A percentile compares a stretch with the other conserved stretches of the same genome.
phyloP scores from a whole-genome alignment of 164 flowering plant species.

The Kingdonia uniflora region DNA sequence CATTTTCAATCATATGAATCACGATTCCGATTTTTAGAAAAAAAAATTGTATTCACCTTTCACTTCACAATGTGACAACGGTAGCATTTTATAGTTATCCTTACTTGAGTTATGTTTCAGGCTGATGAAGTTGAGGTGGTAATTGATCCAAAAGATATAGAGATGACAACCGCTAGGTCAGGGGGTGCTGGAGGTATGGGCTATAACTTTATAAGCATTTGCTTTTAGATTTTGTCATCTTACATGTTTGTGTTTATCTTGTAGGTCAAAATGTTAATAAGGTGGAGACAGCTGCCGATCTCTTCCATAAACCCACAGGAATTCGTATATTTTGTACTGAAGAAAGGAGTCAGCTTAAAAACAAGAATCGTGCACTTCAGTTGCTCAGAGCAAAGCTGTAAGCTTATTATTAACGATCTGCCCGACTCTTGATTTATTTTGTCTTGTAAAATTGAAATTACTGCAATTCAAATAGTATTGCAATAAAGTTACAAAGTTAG shows the following conservation, averaged over 20 bases:
- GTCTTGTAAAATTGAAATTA: no score
- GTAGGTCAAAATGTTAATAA: conserved; percentile 99
- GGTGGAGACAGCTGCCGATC: conserved; percentile 98
- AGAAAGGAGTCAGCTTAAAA: conserved; percentile 84
- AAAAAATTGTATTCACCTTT: no score
- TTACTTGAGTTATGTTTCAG: conserved; percentile 23
- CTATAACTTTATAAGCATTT: background rate
- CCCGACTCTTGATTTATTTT: no score
- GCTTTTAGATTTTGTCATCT: background rate
- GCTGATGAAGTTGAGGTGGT: conserved; percentile 94
- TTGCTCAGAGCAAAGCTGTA: conserved; percentile 91
- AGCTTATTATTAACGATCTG: conserved; percentile 15
- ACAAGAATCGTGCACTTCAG: conserved; percentile 78
- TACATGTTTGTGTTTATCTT: conserved; percentile 12
- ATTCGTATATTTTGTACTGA: conserved; percentile 97
- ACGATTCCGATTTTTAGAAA: no score
- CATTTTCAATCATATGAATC: no score
- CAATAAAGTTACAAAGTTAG: no score
- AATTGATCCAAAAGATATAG: conserved; percentile 94
- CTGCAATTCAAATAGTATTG: no score
- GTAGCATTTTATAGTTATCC: background rate
- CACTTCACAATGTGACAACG: no score
- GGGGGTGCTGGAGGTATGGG: conserved; percentile 98
- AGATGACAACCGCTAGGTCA: conserved; percentile 91
- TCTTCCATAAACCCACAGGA: conserved; percentile 93